Conservation (phyloP, 139 green algal genomes). For the Micractinium conductrix region DNA sequence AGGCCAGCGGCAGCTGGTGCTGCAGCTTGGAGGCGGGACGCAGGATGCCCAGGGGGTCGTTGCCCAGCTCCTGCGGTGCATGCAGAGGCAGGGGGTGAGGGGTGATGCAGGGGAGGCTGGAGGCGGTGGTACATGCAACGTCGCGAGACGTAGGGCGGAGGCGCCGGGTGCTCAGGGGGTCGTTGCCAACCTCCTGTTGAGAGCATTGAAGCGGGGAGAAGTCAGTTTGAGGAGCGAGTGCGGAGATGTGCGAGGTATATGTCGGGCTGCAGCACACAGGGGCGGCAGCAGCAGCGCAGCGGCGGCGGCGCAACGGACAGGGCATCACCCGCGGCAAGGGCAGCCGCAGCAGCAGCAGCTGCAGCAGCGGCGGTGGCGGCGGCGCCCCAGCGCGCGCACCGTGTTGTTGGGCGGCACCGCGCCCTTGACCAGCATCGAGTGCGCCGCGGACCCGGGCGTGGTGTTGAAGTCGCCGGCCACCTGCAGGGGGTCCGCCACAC, state of each 20-base stretch:
- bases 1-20: slow-evolving; percentile 71
- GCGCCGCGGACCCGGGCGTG: slow-evolving; percentile 86
- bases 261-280: no score
- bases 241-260: no score
- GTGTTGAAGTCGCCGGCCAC: slow-evolving; percentile 98
- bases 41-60: slow-evolving; percentile 85
- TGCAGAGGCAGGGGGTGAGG: not conserved
- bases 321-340: no score
- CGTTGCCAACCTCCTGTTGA: not conserved
- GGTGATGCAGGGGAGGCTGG: not conserved
- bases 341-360: not conserved
- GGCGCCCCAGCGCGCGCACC: slow-evolving; percentile 42
- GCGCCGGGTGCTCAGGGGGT: not conserved
- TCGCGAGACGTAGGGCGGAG: no score
- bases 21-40: slow-evolving; percentile 76
- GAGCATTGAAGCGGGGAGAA: not conserved
- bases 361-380: not conserved
- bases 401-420: slow-evolving; percentile 77
- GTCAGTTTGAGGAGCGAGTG: no score
- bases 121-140: no score
- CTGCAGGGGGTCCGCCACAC: no score
- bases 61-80: slow-evolving; percentile 67
- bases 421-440: slow-evolving; percentile 87
- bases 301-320: no score
- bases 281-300: no score